Base-by-base conservation (phyloP, 208 protist genomes). In the Vickermania ingenoplastis region DNA sequence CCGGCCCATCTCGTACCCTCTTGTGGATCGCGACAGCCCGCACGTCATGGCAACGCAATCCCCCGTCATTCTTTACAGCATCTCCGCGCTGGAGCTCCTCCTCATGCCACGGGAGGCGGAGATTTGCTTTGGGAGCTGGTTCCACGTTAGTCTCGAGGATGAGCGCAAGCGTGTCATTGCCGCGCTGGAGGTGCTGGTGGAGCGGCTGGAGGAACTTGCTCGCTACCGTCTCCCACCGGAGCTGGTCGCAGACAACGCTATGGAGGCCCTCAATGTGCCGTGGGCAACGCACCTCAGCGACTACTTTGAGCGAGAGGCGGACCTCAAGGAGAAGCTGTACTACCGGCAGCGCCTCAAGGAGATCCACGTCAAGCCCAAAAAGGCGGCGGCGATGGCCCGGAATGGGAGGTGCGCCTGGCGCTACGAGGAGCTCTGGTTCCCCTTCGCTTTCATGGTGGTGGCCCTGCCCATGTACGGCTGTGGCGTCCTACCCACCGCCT, bases 381-480 rank as follows among this genome's bases (percentile, higher is more conserved):
- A 28, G 21, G 13, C 24, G n/a, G 50, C 50, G 7, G 21, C 50
- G 21, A 25, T 13, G n/a, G n/a, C 7, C 5, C 50, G 50, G 7
- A 5, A 21, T 25, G 36, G 36, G 11, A n/a, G n/a, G n/a, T n/a
- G n/a, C n/a, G n/a, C n/a, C n/a, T n/a, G n/a, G n/a, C 7, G 36
- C 11, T 51, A 69, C 22, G 26, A 57, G 50, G 70, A 72, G 52
- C n/a, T 67, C 25, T 87, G 73, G 67, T 50, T 87, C 25, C 80
- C 80, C 5, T 72, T 73, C 60, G 69, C 67, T 24, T 87, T 83
- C 64, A 45, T 87, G 49, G 59, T 87, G 25, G 54, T 87, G 22
- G 80, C 71, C 1, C 31, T 81, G 0, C 80, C 80, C 45, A 76
- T 83, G 73, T 87, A 87, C 67, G 75, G 81, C 58, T 83, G 77